Evolutionary conservation across 1,284 basidiomycete species (phyloP).

Genomic region (Trichosporon coremiiforme): DNA sequence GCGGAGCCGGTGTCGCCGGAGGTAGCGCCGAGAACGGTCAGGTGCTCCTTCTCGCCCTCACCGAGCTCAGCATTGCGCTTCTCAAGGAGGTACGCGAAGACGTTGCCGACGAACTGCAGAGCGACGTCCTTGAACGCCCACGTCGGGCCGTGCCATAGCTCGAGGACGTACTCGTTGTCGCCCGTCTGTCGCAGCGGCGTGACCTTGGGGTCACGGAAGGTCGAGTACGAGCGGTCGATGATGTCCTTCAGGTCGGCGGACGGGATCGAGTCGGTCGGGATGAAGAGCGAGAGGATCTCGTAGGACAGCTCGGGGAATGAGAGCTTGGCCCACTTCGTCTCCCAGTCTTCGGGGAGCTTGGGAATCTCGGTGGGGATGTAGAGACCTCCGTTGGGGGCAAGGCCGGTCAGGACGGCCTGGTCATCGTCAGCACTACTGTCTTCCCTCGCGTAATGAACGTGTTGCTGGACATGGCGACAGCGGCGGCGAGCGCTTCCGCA

Average conservation of each 20-base stretch:
- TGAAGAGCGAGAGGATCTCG: slow-evolving; percentile 84
- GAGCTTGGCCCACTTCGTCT: slow-evolving; percentile 72
- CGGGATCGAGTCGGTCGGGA: slow-evolving; percentile 80
- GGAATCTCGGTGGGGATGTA: slow-evolving; percentile 73
- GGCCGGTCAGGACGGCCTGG: slow-evolving; percentile 88
- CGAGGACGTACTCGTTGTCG: slow-evolving; percentile 75
- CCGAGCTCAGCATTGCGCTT: slow-evolving; percentile 72
- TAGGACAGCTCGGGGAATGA: slow-evolving; percentile 86
- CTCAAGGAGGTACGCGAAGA: slow-evolving; percentile 93
- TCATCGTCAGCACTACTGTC: neutral
- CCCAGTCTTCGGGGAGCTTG: slow-evolving; percentile 67
- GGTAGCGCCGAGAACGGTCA: slow-evolving; percentile 96
- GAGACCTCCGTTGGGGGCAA: slow-evolving; percentile 89
- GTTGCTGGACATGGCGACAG: neutral
- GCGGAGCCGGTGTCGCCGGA: slow-evolving; percentile 98
- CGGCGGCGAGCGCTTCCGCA: neutral
- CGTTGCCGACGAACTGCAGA: slow-evolving; percentile 90
- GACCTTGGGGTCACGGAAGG: slow-evolving; percentile 80
- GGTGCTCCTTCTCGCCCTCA: slow-evolving; percentile 63
- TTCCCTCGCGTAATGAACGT: neutral
- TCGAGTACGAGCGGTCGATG: slow-evolving; percentile 80
- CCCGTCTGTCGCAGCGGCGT: slow-evolving; percentile 77
- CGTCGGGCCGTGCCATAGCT: slow-evolving; percentile 97
- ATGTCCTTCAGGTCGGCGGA: slow-evolving; percentile 71
- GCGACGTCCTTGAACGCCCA: slow-evolving; percentile 99